These are phyloP conservation scores for Mucor circinelloides DNA, from an alignment of 371 early-diverging fungal genomes.

Conservation along the genomic window DNA sequence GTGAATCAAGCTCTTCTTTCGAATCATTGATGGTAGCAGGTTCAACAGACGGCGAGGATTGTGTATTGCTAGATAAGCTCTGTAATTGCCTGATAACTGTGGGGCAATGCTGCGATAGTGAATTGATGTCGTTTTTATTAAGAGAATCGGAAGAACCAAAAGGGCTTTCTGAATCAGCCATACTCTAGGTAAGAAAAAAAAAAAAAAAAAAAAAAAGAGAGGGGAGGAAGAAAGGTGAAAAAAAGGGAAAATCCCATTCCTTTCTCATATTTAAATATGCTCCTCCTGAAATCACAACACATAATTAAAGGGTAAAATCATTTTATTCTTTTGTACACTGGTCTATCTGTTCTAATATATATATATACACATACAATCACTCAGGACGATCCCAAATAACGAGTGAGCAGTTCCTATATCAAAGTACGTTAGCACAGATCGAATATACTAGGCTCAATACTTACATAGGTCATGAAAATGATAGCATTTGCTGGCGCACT, in stretches of 20 bases:
- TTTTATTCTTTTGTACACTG: not conserved
- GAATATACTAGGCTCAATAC: slow-evolving; percentile 5
- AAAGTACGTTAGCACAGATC: not conserved
- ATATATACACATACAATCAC: not conserved
- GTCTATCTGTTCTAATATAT: not conserved
- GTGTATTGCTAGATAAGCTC: not conserved
- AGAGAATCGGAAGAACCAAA: slow-evolving; percentile 10
- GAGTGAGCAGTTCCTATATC: slow-evolving; percentile 29
- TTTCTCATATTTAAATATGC: not conserved
- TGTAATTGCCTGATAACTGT: not conserved
- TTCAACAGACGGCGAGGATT: slow-evolving; percentile 16
- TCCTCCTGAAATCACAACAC: not conserved
- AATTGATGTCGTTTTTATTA: not conserved
- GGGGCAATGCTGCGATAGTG: not conserved
- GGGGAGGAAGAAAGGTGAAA: slow-evolving; percentile 1
- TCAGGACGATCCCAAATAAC: slow-evolving; percentile 29
- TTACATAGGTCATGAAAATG: slow-evolving; percentile 86
- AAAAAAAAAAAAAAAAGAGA: not conserved
- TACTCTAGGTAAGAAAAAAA: too few species aligned
- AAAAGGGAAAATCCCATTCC: not conserved
- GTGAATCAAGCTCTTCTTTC: slow-evolving; percentile 4
- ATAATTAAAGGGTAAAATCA: not conserved
- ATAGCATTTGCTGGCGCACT: slow-evolving; percentile 91
- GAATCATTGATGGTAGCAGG: slow-evolving; percentile 18
- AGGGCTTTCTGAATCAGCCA: slow-evolving; percentile 10